These are phyloP conservation scores for Rhinocladiella mackenziei DNA, from an alignment of 2,329 filamentous ascomycete species.

Conservation along the genomic window DNA sequence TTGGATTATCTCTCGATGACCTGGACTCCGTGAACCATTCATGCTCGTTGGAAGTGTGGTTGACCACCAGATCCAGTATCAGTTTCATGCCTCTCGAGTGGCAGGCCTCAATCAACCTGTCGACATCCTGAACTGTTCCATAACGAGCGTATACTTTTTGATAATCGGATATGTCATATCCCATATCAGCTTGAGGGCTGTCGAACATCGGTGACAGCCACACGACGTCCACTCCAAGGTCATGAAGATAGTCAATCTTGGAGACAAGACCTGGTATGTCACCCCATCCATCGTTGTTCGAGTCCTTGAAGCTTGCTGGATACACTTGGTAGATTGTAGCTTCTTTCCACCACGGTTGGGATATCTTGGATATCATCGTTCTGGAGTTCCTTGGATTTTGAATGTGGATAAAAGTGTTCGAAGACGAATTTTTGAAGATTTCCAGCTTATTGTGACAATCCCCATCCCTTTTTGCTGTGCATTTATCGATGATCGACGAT, in stretches of 20 bases:
- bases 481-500: too few species aligned
- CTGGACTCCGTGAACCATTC: conserved; percentile 56
- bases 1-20: conserved; percentile 45
- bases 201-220: conserved; percentile 55
- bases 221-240: conserved; percentile 32
- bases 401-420: too few species aligned
- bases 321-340: conserved; percentile 34
- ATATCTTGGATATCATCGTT: too few species aligned
- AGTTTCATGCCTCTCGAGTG: conserved; percentile 64
- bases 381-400: too few species aligned
- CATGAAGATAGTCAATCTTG: conserved; percentile 31
- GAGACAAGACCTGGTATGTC: conserved; percentile 32
- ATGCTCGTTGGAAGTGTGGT: conserved; percentile 63
- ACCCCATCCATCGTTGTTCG: conserved; percentile 33
- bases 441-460: too few species aligned
- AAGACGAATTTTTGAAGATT: too few species aligned
- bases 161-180: conserved; percentile 66
- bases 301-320: conserved; percentile 33
- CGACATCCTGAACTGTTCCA: conserved; percentile 62
- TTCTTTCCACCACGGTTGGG: conserved; percentile 40
- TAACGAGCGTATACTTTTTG: conserved; percentile 61
- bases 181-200: conserved; percentile 62
- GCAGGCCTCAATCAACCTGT: conserved; percentile 55
- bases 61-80: conserved; percentile 71
- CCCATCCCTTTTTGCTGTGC: too few species aligned